Evolutionary conservation across 2,329 filamentous ascomycete genomes (phyloP), one percentile per base, ranked within the genome.

Genomic region (Myriosclerotinia duriaeana): DNA sequence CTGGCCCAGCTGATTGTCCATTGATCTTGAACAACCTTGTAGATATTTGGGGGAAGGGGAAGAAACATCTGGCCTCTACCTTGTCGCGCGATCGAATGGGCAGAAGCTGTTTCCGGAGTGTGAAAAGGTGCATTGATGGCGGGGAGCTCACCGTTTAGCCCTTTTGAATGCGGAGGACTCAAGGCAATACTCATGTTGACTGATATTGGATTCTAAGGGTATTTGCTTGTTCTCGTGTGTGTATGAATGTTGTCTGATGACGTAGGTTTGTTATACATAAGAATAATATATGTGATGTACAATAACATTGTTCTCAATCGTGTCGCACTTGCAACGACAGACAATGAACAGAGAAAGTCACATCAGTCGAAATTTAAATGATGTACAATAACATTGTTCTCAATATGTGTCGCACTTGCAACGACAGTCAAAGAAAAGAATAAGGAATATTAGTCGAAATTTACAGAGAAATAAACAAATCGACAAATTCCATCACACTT

Each of bases 11-110:
- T 64, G 26, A 48, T 11, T 34, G 15, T 0, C 26, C 9, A 44
- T 48, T 64, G 20, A 46, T 36, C 3, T 17, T 12, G 38, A 44
- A 46, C 14, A 38, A 8, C 11, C 2, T n/a, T n/a, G 38, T 22
- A 12, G 7, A 64, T 15, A 3, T 26, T 11, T 12, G 2, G 9
- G 36, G 36, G 22, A 20, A 64, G n/a, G 1, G 40, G 20, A 3
- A 36, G 42, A 44, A 64, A 58, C 38, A 64, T 55, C 30, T 58
- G n/a, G 22, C 36, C 60, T 30, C 17, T 64, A 22, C 62, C 53
- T 38, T 64, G 50, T 8, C 20, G 38, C 36, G 50, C 58, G 17
- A 64, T 55, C 36, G 60, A 63, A 55, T 42, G 4, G 1, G 48
- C 5, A 42, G 60, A 63, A 15, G 60, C 36, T 64, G 36, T 55